Conservation (phyloP, 768 basidiomycete genomes). For the Boletus insuetus region DNA sequence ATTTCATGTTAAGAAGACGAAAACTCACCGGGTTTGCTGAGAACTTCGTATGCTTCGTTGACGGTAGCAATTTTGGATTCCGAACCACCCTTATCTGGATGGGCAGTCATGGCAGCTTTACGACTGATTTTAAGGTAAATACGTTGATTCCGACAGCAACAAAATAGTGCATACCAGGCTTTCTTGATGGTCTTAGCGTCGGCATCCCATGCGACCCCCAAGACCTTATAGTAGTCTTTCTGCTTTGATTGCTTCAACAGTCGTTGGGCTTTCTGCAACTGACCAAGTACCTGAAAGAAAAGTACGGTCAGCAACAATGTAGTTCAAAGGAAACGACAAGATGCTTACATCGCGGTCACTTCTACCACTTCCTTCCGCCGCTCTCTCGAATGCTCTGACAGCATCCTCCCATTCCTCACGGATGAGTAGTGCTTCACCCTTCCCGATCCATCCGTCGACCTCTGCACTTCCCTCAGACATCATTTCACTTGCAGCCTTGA, state of each 20-base stretch:
- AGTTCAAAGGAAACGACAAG: background rate
- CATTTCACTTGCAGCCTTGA: conserved; percentile 28
- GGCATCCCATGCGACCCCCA: conserved; percentile 85
- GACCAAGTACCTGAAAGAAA: conserved; percentile 55
- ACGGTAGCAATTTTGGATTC: conserved; percentile 93
- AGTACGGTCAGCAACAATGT: background rate
- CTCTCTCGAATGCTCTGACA: conserved; percentile 70
- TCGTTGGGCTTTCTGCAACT: conserved; percentile 80
- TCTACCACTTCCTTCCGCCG: conserved; percentile 80
- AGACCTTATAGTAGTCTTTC: conserved; percentile 97
- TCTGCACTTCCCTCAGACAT: conserved; percentile 56
- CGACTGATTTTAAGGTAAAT: conserved; percentile 47
- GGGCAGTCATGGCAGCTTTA: conserved; percentile 73
- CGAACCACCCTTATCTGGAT: conserved; percentile 93
- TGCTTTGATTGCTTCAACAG: conserved; percentile 84
- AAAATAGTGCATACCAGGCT: conserved; percentile 52
- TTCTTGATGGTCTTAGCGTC: conserved; percentile 92
- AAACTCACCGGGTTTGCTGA: conserved; percentile 72
- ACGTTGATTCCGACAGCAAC: background rate
- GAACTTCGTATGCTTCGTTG: conserved; percentile 96
- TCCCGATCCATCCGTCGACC: conserved; percentile 73
- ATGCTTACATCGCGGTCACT: conserved; percentile 65
- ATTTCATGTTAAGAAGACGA: background rate
- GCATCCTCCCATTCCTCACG: conserved; percentile 89
- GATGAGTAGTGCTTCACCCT: conserved; percentile 65